Evolutionary conservation across 2,329 filamentous ascomycete species (phyloP).

Genomic region (Epichloe bromicola): DNA sequence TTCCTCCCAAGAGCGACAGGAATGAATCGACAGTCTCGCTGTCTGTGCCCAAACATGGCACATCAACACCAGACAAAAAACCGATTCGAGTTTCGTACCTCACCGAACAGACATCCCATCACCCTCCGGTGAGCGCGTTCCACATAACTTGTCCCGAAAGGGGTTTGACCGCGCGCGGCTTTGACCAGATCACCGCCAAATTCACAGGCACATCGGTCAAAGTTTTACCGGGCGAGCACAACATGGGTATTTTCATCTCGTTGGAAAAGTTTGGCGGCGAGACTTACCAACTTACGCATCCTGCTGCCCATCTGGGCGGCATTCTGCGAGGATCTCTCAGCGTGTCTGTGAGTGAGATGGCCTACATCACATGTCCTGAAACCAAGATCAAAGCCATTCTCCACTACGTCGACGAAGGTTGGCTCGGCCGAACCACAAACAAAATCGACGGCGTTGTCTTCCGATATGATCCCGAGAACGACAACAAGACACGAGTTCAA

Average conservation of each 20-base stretch:
- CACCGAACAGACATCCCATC: conserved; percentile 95
- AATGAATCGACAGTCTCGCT: conserved; percentile 35
- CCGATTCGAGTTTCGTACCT: conserved; percentile 79
- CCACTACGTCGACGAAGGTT: conserved; percentile 87
- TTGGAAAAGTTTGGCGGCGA: conserved; percentile 70
- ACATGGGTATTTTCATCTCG: conserved; percentile 89
- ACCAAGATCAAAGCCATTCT: conserved; percentile 86
- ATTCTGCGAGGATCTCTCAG: conserved; percentile 77
- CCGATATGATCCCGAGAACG: conserved; percentile 76
- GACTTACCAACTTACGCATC: conserved; percentile 90
- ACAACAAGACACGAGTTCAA: conserved; percentile 65
- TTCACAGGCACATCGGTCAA: conserved; percentile 93
- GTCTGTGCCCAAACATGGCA: conserved; percentile 35
- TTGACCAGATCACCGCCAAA: conserved; percentile 92
- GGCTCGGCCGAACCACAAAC: conserved; percentile 84
- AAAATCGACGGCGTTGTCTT: conserved; percentile 86
- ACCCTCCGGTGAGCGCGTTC: conserved; percentile 93
- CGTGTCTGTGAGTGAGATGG: conserved; percentile 80
- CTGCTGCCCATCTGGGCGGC: conserved; percentile 82
- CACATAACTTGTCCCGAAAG: conserved; percentile 86
- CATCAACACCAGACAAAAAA: conserved; percentile 29
- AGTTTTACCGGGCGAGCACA: conserved; percentile 83
- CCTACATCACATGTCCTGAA: conserved; percentile 79
- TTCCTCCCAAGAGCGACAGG: conserved; percentile 28
- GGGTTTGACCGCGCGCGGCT: conserved; percentile 76